Conservation (phyloP, 345 rosid species). For the Brassica juncea region DNA sequence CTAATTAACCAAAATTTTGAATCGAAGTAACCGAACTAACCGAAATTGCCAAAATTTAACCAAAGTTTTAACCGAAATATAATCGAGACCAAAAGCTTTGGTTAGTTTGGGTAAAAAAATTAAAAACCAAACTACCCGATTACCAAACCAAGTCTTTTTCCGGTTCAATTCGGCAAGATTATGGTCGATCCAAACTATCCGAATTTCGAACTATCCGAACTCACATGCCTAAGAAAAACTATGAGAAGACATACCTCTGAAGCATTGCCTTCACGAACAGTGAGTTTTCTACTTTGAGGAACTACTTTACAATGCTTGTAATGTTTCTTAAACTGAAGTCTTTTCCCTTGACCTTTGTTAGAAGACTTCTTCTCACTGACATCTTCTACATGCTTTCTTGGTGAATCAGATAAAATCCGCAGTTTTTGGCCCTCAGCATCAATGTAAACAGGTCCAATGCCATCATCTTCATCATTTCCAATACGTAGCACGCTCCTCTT, state of each 20-base stretch:
- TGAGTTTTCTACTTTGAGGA: slow-evolving; percentile 52
- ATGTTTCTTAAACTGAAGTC: slow-evolving; percentile 47
- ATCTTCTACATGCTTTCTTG: slow-evolving; percentile 18
- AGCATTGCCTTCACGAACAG: slow-evolving; percentile 46
- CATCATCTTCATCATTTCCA: slow-evolving; percentile 49
- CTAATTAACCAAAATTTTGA: too few species aligned
- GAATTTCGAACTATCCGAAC: too few species aligned
- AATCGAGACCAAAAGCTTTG: too few species aligned
- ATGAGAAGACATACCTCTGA: slow-evolving; percentile 52
- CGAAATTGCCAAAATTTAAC: too few species aligned
- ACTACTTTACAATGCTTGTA: slow-evolving; percentile 55
- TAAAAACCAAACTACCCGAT: too few species aligned
- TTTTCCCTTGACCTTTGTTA: slow-evolving; percentile 46
- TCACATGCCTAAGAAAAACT: neutral
- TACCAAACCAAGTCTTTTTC: too few species aligned
- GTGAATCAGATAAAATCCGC: slow-evolving; percentile 64
- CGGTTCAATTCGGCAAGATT: too few species aligned
- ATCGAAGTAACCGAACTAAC: too few species aligned
- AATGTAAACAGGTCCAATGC: slow-evolving; percentile 79
- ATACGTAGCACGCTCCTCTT: slow-evolving; percentile 44
- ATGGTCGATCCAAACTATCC: too few species aligned
- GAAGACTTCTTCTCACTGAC: slow-evolving; percentile 41
- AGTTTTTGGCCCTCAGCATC: slow-evolving; percentile 85
- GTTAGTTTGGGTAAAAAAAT: too few species aligned
- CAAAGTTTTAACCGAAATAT: too few species aligned